These are phyloP conservation scores for Yamadazyma triangularis DNA, from an alignment of 1,139 yeast genomes.

Conservation along the genomic window DNA sequence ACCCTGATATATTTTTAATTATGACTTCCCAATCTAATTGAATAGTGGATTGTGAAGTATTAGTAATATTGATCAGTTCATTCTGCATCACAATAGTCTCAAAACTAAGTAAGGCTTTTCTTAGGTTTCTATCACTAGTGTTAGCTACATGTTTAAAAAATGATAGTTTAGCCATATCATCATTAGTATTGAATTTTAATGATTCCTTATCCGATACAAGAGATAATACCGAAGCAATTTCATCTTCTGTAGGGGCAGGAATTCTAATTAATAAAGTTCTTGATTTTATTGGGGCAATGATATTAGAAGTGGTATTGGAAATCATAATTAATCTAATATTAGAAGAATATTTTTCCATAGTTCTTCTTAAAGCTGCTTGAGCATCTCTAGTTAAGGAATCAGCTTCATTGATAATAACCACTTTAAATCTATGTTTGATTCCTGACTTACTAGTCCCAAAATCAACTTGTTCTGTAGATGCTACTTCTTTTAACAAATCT, in stretches of 20 bases:
- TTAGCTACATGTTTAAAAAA: constrained; percentile 52
- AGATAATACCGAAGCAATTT: constrained; percentile 50
- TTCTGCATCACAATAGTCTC: constrained; percentile 83
- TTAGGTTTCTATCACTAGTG: constrained; percentile 63
- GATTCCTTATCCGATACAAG: constrained; percentile 56
- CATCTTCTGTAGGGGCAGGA: constrained; percentile 69
- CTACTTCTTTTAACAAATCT: constrained; percentile 87
- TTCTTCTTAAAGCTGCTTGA: constrained; percentile 93
- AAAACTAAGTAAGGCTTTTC: constrained; percentile 72
- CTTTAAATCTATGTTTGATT: constrained; percentile 71
- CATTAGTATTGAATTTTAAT: constrained; percentile 33
- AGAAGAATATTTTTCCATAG: constrained; percentile 95
- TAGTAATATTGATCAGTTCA: constrained; percentile 38
- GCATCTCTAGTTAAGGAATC: constrained; percentile 92
- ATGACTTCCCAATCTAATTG: constrained; percentile 87
- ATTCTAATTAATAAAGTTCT: constrained; percentile 84
- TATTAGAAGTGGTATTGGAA: constrained; percentile 86
- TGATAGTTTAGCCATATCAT: constrained; percentile 18
- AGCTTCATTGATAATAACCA: constrained; percentile 92
- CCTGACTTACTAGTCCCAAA: constrained; percentile 28
- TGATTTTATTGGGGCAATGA: constrained; percentile 90
- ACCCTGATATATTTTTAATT: constrained; percentile 57
- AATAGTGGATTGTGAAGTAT: constrained; percentile 28
- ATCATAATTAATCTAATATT: constrained; percentile 80
- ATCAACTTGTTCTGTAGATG: constrained; percentile 93